A percentile compares a stretch with the other conserved stretches of the same genome.
These are phyloP conservation scores for Eucalyptus lansdowneana DNA, from an alignment of 345 rosid species.

Conservation along the genomic window DNA sequence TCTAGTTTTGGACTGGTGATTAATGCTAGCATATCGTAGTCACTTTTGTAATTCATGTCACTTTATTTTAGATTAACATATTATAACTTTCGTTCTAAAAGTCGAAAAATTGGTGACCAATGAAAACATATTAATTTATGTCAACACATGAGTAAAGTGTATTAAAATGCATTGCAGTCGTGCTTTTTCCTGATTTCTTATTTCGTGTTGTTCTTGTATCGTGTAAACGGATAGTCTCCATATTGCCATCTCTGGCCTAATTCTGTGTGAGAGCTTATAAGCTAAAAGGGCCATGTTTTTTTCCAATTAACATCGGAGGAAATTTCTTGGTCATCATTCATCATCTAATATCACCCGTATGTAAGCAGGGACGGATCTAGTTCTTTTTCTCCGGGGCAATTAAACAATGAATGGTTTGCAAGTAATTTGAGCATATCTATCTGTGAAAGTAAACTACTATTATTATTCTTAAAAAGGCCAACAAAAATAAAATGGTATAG, in stretches of 20 bases:
- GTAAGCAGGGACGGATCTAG: background rate
- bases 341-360: background rate
- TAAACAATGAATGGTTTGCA: background rate
- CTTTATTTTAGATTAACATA: background rate
- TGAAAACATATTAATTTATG: background rate
- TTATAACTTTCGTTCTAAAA: background rate
- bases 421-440: background rate
- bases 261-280: background rate
- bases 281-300: background rate
- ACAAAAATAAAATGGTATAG: background rate
- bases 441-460: background rate
- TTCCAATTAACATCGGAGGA: background rate
- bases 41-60: background rate
- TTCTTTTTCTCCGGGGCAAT: background rate
- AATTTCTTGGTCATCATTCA: background rate
- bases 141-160: background rate
- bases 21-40: background rate
- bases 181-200: background rate
- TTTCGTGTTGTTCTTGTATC: background rate
- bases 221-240: background rate
- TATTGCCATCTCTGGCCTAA: background rate
- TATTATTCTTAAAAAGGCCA: background rate
- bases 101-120: background rate
- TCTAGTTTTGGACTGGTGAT: background rate
- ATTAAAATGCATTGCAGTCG: background rate